A percentile compares a stretch with the other conserved stretches of the same genome.
Conservation (phyloP, 2,329 filamentous ascomycete genomes). For the Colletotrichum navitas region DNA sequence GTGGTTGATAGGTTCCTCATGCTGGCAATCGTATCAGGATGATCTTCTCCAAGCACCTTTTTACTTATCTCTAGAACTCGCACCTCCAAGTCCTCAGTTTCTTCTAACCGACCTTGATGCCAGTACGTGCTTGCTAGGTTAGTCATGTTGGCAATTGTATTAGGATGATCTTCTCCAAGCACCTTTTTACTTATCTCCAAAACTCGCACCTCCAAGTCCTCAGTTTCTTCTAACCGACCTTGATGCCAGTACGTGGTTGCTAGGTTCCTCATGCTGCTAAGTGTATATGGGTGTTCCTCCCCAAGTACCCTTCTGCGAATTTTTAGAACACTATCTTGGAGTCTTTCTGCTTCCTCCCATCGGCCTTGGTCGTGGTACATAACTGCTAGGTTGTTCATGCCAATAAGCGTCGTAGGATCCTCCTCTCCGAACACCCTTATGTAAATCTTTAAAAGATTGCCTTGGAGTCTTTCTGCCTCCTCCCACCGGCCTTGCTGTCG, state of each 20-base stretch:
- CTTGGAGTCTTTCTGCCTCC: not conserved
- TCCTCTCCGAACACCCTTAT: too few species aligned
- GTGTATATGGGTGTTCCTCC: not conserved
- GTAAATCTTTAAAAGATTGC: not conserved
- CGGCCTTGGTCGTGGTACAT: not conserved
- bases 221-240: not conserved
- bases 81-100: not conserved
- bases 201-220: not conserved
- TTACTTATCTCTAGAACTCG: not conserved
- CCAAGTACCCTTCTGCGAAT: not conserved
- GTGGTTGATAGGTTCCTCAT: not conserved
- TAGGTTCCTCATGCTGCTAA: not conserved
- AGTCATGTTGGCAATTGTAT: not conserved
- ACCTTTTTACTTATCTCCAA: not conserved
- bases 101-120: not conserved
- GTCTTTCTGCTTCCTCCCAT: not conserved
- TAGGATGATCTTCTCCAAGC: not conserved
- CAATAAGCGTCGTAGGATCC: too few species aligned
- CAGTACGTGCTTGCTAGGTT: not conserved
- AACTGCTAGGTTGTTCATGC: not conserved
- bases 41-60: not conserved
- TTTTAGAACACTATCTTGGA: not conserved
- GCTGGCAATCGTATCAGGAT: rapidly evolving
- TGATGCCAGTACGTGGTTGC: not conserved
- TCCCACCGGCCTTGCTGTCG: too few species aligned